Evolutionary conservation across 768 basidiomycete genomes (phyloP).

Genomic region (Russula griseocarnosa): DNA sequence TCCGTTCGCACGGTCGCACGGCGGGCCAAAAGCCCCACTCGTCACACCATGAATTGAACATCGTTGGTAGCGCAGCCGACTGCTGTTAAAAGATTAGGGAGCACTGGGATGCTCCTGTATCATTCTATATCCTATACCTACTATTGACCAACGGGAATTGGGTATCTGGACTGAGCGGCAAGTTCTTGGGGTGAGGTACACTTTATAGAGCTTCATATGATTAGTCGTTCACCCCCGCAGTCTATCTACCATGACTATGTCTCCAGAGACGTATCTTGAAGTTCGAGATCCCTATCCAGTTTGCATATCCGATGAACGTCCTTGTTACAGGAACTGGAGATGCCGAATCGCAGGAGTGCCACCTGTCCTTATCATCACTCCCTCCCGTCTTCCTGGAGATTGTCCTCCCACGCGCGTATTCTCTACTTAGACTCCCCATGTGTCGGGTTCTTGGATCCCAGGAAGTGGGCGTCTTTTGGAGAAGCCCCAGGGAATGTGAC

Average conservation of each 20-base stretch:
- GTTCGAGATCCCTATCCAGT: conserved; percentile 64
- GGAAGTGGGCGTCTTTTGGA: conserved; percentile 37
- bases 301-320: conserved; percentile 44
- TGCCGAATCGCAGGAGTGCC: conserved; percentile 18
- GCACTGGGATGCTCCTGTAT: conserved; percentile 1
- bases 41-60: neutral
- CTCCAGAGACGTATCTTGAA: conserved; percentile 44
- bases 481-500: conserved; percentile 55
- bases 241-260: conserved; percentile 77
- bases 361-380: conserved; percentile 46
- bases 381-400: conserved; percentile 63
- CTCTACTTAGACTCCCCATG: conserved; percentile 51
- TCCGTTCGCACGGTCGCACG: neutral
- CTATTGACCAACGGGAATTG: conserved; percentile 14
- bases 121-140: conserved; percentile 7
- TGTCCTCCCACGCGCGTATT: conserved; percentile 52
- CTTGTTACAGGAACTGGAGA: conserved; percentile 35
- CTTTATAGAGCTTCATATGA: neutral
- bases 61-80: neutral
- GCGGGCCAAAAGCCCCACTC: conserved; percentile 1
- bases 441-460: conserved; percentile 58
- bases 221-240: conserved; percentile 36
- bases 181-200: conserved; percentile 52
- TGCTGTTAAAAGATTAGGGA: neutral
- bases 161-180: conserved; percentile 36